These are phyloP conservation scores for Aspergillus wentii DNA, from an alignment of 495 filamentous ascomycete genomes.

Conservation along the genomic window DNA sequence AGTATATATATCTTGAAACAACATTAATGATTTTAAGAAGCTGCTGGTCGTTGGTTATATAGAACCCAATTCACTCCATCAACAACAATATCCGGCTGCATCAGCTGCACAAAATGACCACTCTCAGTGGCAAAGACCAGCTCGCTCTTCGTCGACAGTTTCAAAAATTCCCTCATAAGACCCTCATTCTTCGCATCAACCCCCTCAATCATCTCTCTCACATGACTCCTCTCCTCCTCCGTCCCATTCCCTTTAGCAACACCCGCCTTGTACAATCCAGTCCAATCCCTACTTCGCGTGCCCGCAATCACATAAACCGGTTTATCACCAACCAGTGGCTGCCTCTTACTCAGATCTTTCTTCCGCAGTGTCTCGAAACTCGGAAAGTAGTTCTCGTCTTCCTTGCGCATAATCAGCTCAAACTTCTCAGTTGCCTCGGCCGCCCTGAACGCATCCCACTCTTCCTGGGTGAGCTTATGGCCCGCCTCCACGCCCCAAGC, in stretches of 20 bases:
- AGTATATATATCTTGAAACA: too few relatives aligned
- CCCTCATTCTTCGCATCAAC: slow-evolving; percentile 24
- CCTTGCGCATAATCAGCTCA: slow-evolving; percentile 2
- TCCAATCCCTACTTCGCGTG: slow-evolving; percentile 22
- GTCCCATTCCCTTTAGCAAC: slow-evolving; percentile 28
- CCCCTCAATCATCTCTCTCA: slow-evolving; percentile 24
- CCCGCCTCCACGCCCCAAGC: slow-evolving; percentile 6
- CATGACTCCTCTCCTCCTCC: slow-evolving; percentile 23
- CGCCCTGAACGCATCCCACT: slow-evolving; percentile 9
- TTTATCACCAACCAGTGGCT: slow-evolving; percentile 7
- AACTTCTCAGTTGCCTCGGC: slow-evolving; percentile 8
- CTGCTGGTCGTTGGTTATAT: too few relatives aligned
- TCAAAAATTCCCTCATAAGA: slow-evolving; percentile 24
- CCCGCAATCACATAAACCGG: slow-evolving; percentile 19
- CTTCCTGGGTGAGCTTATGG: slow-evolving; percentile 9
- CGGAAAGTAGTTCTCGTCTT: slow-evolving; percentile 3
- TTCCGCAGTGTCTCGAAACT: slow-evolving; percentile 10
- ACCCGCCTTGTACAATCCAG: slow-evolving; percentile 23
- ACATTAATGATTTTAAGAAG: too few relatives aligned
- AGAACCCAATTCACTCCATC: too few relatives aligned
- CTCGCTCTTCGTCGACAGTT: slow-evolving; percentile 25
- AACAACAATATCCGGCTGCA: too few relatives aligned
- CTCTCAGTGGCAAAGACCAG: slow-evolving; percentile 23
- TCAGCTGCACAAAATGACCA: slow-evolving; percentile 31
- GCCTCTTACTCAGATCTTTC: slow-evolving; percentile 7